Conservation (phyloP, 306 rosid genomes). For the Sicyos edulis region DNA sequence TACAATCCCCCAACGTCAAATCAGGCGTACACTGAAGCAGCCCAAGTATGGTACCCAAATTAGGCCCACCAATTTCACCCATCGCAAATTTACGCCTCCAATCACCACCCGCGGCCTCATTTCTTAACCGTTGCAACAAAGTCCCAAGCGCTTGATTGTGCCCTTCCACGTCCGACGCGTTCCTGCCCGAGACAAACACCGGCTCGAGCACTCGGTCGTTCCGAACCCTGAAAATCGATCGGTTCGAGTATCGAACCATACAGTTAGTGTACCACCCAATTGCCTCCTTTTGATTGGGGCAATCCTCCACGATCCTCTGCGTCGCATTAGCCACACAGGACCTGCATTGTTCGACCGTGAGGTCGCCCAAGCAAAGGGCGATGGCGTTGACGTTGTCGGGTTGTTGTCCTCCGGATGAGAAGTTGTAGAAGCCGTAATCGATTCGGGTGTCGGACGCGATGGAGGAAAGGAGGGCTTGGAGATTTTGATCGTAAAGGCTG, state of each 20-base stretch:
- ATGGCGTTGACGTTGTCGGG: slow-evolving; percentile 8
- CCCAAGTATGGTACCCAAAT: slow-evolving; percentile 5
- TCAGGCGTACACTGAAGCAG: slow-evolving; percentile 23
- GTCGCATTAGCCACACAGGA: background rate
- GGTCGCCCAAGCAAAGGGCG: slow-evolving; percentile 13
- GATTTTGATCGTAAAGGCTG: slow-evolving; percentile 1
- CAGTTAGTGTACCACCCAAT: slow-evolving; percentile 23
- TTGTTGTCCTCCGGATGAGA: background rate
- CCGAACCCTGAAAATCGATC: background rate
- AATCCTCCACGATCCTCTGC: background rate
- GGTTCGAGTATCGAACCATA: slow-evolving; percentile 25
- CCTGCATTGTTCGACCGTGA: background rate
- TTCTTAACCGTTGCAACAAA: background rate
- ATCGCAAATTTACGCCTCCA: slow-evolving; percentile 11
- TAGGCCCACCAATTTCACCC: background rate
- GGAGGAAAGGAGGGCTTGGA: background rate
- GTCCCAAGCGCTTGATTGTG: background rate
- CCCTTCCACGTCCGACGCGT: background rate
- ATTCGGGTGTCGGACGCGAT: too few species aligned
- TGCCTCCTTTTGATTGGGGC: slow-evolving; percentile 28
- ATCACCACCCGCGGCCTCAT: slow-evolving; percentile 13
- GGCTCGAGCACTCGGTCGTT: rapidly evolving
- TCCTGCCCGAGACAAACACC: rapidly evolving
- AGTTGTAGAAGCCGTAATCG: too few species aligned
- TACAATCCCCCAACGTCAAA: slow-evolving; percentile 15